Evolutionary conservation across 208 protist genomes (phyloP).

Genomic region (Leishmania aethiopica): DNA sequence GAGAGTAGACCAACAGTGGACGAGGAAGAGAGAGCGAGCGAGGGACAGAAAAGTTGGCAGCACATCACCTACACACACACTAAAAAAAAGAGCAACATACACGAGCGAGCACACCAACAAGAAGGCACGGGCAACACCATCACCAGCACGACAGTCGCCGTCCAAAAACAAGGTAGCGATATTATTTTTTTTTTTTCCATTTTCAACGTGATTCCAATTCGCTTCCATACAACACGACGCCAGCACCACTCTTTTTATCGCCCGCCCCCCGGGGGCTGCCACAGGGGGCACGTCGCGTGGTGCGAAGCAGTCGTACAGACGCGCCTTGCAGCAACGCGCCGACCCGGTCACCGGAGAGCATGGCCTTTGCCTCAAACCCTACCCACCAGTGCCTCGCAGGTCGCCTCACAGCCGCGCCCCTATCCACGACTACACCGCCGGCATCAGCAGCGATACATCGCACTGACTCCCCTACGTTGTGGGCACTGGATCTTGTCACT

Average conservation of each 20-base stretch:
- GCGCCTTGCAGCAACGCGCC: neutral
- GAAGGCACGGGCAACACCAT: neutral
- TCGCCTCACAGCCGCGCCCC: no score
- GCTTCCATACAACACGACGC: no score
- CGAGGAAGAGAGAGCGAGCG: neutral
- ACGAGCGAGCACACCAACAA: no score
- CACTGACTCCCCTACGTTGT: neutral
- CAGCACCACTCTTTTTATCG: neutral
- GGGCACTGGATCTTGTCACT: neutral
- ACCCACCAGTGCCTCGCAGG: no score
- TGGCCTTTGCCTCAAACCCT: neutral
- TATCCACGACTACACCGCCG: neutral
- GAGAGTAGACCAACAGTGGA: no score
- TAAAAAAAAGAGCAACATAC: neutral
- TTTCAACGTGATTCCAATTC: no score
- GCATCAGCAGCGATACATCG: neutral
- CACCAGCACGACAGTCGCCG: neutral
- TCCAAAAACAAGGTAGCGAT: no score
- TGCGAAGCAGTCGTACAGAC: neutral
- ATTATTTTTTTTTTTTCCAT: no score
- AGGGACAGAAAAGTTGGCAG: slow-evolving; percentile 5
- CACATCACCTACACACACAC: neutral
- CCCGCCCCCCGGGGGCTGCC: neutral
- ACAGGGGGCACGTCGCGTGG: neutral
- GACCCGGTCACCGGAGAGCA: neutral